Conservation (phyloP, 1,139 yeast genomes). For the Wickerhamiella pararugosa region DNA sequence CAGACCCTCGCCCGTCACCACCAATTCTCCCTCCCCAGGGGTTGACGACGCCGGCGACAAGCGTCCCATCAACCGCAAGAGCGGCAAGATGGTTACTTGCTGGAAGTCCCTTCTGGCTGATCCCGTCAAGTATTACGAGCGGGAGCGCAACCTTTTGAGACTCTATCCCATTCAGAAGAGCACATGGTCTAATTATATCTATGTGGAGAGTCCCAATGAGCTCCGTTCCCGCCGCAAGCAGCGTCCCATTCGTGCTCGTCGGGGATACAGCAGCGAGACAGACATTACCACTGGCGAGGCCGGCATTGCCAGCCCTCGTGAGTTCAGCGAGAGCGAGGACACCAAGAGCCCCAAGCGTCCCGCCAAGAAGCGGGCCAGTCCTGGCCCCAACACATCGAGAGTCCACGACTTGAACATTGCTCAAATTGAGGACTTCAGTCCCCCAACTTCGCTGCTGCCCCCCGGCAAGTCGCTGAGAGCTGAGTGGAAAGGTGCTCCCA, state of each 20-base stretch:
- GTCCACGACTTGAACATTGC: conserved; percentile 29
- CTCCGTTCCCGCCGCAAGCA: conserved; percentile 5
- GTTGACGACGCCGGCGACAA: not conserved
- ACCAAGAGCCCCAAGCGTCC: conserved; percentile 4
- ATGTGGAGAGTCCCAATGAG: conserved; percentile 11
- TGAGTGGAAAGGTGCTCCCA: conserved; percentile 97
- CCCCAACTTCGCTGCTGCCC: conserved; percentile 49
- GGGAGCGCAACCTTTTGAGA: conserved; percentile 20
- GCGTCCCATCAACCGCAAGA: conserved; percentile 1
- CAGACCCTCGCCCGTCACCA: conserved; percentile 1
- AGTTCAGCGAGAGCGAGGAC: conserved; percentile 2
- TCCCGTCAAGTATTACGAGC: conserved; percentile 20
- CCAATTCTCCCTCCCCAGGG: not conserved
- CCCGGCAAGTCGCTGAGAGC: conserved; percentile 62
- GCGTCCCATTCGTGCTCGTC: conserved; percentile 8
- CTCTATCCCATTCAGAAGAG: conserved; percentile 22
- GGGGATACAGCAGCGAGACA: conserved; percentile 2
- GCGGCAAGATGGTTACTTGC: conserved; percentile 16
- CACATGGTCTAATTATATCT: conserved; percentile 21
- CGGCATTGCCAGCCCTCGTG: conserved; percentile 7
- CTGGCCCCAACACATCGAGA: conserved; percentile 6
- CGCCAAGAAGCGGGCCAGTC: conserved; percentile 6
- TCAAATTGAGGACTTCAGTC: conserved; percentile 55
- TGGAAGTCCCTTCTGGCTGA: conserved; percentile 20
- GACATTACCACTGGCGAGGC: conserved; percentile 4